Evolutionary conservation across 495 filamentous ascomycete genomes (phyloP).

Genomic region (Usnea hakonensis): DNA sequence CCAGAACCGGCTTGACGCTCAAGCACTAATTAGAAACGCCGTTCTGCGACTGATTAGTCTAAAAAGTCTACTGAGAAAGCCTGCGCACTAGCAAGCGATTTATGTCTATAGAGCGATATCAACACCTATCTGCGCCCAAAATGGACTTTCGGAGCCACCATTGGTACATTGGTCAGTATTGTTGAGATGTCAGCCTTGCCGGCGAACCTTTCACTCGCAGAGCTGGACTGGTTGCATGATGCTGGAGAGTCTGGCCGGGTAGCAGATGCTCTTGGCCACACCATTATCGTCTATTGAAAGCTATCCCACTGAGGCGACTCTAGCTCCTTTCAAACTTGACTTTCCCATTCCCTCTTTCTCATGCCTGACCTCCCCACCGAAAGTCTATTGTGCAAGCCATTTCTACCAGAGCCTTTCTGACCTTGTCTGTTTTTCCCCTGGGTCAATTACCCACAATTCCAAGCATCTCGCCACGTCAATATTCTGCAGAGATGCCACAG

Average conservation of each 20-base stretch:
- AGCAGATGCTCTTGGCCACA: neutral
- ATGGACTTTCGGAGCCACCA: constrained; percentile 3
- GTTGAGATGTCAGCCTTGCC: neutral
- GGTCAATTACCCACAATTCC: neutral
- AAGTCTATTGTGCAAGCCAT: neutral
- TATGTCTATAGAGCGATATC: neutral
- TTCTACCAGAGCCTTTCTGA: neutral
- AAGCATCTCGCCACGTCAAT: neutral
- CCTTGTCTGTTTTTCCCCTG: neutral
- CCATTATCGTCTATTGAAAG: neutral
- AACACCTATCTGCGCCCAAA: neutral
- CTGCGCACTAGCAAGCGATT: neutral
- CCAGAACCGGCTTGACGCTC: no score
- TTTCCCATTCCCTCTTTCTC: neutral
- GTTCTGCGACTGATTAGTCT: neutral
- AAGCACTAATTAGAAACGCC: constrained; percentile 1
- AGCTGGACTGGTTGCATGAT: neutral
- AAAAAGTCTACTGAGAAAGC: neutral
- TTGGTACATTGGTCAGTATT: neutral
- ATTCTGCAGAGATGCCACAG: neutral
- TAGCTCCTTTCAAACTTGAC: neutral
- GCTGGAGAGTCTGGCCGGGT: neutral
- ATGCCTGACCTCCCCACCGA: neutral
- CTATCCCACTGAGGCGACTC: neutral
- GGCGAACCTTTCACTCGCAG: neutral